Percentiles rank a stretch among this genome's conserved stretches.
Conservation (phyloP, 768 basidiomycete species). For the Melanogaster broomeanus region DNA sequence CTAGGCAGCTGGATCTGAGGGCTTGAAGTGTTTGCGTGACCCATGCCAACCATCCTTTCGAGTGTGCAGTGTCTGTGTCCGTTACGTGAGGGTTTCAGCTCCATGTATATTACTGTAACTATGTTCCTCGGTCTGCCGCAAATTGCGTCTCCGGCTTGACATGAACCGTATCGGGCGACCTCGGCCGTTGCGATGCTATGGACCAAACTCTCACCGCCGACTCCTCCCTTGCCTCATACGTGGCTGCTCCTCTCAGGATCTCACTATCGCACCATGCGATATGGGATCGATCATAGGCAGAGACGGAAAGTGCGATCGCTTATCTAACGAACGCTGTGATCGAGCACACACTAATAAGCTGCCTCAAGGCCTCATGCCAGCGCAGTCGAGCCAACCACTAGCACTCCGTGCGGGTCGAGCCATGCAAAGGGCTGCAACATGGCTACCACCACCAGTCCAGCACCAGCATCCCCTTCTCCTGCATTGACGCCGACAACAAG, state of each 20-base stretch:
- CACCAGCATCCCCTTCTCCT: conserved; percentile 1
- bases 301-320: not conserved
- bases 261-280: not conserved
- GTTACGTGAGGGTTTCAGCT: conserved; percentile 1
- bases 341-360: conserved; percentile 4
- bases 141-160: not conserved
- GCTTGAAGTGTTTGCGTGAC: not conserved
- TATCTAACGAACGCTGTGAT: conserved; percentile 13
- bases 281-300: not conserved
- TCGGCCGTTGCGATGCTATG: no score
- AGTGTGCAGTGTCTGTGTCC: not conserved
- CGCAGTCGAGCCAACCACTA: conserved; percentile 1
- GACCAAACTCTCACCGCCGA: not conserved
- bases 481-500: conserved; percentile 8
- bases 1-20: no score
- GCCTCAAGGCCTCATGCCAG: conserved; percentile 15
- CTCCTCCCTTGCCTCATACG: not conserved
- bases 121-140: not conserved
- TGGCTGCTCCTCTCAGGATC: conserved; percentile 7
- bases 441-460: conserved; percentile 13
- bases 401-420: conserved; percentile 1
- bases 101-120: not conserved
- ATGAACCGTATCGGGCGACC: no score
- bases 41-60: not conserved
- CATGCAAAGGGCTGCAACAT: conserved; percentile 17